Percentiles rank a stretch among this genome's conserved stretches.
These are phyloP conservation scores for Xylaria sp. DNA, from an alignment of 2,329 filamentous ascomycete genomes.

Conservation along the genomic window DNA sequence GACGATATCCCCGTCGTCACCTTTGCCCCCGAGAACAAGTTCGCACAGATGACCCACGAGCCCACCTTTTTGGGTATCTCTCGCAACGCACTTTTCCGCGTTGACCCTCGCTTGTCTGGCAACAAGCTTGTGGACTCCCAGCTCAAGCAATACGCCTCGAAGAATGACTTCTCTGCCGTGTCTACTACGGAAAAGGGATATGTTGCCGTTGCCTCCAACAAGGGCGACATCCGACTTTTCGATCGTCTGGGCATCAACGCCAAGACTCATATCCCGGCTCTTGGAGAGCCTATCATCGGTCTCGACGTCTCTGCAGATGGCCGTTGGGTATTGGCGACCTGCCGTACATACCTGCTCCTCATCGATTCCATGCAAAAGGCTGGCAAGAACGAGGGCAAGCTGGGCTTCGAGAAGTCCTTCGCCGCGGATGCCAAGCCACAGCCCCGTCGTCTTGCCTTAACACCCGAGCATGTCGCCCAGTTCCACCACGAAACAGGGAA, in stretches of 20 bases:
- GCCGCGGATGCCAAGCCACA: slow-evolving; percentile 92
- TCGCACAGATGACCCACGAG: slow-evolving; percentile 93
- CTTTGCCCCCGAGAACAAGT: slow-evolving; percentile 96
- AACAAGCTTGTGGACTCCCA: slow-evolving; percentile 92
- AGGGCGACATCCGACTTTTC: slow-evolving; percentile 95
- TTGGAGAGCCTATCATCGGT: slow-evolving; percentile 92
- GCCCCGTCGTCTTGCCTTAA: slow-evolving; percentile 84
- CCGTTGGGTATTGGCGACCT: slow-evolving; percentile 93
- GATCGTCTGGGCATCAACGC: slow-evolving; percentile 95
- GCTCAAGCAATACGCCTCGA: slow-evolving; percentile 93
- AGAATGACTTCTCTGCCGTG: slow-evolving; percentile 95
- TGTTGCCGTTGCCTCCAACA: slow-evolving; percentile 95
- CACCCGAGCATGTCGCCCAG: slow-evolving; percentile 90
- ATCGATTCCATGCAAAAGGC: slow-evolving; percentile 89
- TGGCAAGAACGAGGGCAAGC: slow-evolving; percentile 95
- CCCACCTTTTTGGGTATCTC: slow-evolving; percentile 95
- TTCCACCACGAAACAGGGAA: slow-evolving; percentile 95
- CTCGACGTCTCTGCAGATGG: slow-evolving; percentile 95
- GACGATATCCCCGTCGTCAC: slow-evolving; percentile 92
- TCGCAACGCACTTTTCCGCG: slow-evolving; percentile 86
- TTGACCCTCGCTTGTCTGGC: slow-evolving; percentile 87
- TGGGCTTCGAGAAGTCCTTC: slow-evolving; percentile 96
- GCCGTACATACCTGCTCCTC: slow-evolving; percentile 89
- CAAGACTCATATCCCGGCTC: slow-evolving; percentile 93
- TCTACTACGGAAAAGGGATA: slow-evolving; percentile 97